A percentile compares a stretch with the other conserved stretches of the same genome.
These are phyloP conservation scores for Linum trigynum DNA, from an alignment of 345 rosid genomes.

Conservation along the genomic window DNA sequence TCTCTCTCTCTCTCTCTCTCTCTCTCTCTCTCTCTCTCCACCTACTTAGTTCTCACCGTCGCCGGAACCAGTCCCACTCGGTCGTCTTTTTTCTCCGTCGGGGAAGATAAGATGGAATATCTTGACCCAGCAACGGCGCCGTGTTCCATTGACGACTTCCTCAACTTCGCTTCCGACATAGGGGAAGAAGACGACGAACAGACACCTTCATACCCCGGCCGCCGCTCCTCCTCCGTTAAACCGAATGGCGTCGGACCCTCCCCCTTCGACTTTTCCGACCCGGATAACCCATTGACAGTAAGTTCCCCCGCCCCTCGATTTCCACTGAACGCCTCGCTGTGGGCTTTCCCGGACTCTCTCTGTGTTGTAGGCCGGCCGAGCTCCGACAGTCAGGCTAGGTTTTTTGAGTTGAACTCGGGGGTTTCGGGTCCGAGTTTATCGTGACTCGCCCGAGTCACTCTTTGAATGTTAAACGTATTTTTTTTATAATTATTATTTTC, in stretches of 20 bases:
- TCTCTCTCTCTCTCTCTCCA: neutral
- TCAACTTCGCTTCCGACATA: slow-evolving; percentile 34
- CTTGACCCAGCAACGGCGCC: slow-evolving; percentile 1
- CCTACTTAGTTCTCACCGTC: neutral
- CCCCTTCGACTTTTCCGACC: slow-evolving; percentile 14
- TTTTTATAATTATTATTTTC: neutral
- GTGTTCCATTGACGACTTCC: slow-evolving; percentile 32
- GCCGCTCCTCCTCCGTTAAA: slow-evolving; percentile 13
- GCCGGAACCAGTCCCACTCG: neutral
- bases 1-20: neutral
- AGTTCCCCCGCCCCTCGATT: slow-evolving; percentile 15
- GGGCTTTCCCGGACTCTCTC: neutral
- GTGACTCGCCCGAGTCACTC: slow-evolving; percentile 30
- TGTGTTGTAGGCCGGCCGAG: neutral
- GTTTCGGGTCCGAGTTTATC: neutral
- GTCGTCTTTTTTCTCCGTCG: neutral
- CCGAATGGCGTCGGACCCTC: slow-evolving; percentile 11
- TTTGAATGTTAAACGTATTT: slow-evolving; percentile 22
- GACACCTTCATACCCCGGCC: slow-evolving; percentile 16
- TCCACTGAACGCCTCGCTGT: too few relatives aligned
- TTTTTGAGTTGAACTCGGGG: slow-evolving; percentile 14
- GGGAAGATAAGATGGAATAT: slow-evolving; percentile 3
- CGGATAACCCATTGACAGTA: slow-evolving; percentile 23
- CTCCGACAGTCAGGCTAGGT: neutral
- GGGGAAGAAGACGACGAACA: slow-evolving; percentile 32